Base-by-base conservation (phyloP, 495 filamentous ascomycete genomes). In the Aspergillus saccharolyticus region DNA sequence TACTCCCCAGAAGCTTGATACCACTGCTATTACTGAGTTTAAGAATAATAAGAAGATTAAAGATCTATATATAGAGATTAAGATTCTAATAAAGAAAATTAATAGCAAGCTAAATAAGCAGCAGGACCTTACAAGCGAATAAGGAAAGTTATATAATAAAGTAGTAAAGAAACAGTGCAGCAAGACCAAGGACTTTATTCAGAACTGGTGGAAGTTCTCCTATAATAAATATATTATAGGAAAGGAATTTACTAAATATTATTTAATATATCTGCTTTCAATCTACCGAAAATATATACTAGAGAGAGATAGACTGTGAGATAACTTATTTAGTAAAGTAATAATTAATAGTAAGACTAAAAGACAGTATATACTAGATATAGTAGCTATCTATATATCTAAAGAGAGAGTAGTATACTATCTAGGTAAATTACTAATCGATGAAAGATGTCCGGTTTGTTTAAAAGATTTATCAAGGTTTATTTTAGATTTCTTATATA, bases 181-280 rank as follows among this genome's bases (percentile, higher is more conserved):
- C 18, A 52, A 53, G 22, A 52, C n/a, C n/a, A 45, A 45, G 21
- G 48, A 58, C 20, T 58, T 58, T 33, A 58, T 58, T 28, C 5
- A 19, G 3, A 7, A 46, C 6, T 58, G 39, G 39, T 58, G 48
- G 55, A 33, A 58, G 9, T 25, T n/a, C 22, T 52, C 48, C n/a
- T 58, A 58, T 17, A 33, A 58, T 58, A 21, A 58, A 21, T 58
- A 58, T 46, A 52, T 58, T 45, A 16, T 42, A 8, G 48, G 48
- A 52, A 58, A 52, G 4, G 33, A 52, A 15, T 58, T 58, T 18
- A 46, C 48, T 9, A 49, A 58, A 42, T n/a, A 22, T 14, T 39
- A 58, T 46, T 25, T 21, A 21, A 58, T 22, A 46, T 53, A 15
- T 24, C 43, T 58, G 14, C 53, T 58, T 47, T 17, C 6, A 4